A percentile compares a stretch with the other conserved stretches of the same genome.
These are phyloP conservation scores for Podospora bellae-mahoneyi DNA, from an alignment of 495 filamentous ascomycete species.

Conservation along the genomic window DNA sequence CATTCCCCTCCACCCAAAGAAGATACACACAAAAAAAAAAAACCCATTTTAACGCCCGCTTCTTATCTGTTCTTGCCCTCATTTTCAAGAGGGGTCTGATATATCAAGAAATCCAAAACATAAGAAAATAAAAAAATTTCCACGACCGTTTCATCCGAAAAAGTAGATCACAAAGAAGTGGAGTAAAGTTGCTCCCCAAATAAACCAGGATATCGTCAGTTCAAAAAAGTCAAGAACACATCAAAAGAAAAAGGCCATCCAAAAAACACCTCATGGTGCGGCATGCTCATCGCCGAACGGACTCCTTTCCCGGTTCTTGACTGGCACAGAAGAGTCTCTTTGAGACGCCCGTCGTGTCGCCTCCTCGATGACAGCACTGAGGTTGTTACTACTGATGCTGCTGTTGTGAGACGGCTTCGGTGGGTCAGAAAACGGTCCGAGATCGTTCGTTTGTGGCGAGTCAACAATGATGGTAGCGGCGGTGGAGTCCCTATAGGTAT, in stretches of 20 bases:
- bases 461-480: conserved; percentile 13
- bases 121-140: background rate
- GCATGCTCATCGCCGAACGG: conserved; percentile 58
- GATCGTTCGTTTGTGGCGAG: conserved; percentile 27
- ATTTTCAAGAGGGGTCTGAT: background rate
- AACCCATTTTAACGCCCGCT: background rate
- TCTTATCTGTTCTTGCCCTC: background rate
- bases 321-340: conserved; percentile 29
- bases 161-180: background rate
- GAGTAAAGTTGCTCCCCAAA: background rate
- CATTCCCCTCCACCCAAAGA: background rate
- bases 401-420: conserved; percentile 36
- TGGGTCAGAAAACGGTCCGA: conserved; percentile 61
- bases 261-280: conserved; percentile 23
- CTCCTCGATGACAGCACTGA: conserved; percentile 55
- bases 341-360: conserved; percentile 43
- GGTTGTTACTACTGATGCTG: conserved; percentile 45
- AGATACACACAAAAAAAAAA: background rate
- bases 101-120: background rate
- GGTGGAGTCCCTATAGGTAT: conserved; percentile 33
- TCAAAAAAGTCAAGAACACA: conserved; percentile 2
- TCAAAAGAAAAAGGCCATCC: conserved; percentile 1
- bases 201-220: background rate
- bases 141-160: conserved; percentile 1
- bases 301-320: conserved; percentile 40